Evolutionary conservation across 2,329 filamentous ascomycete species (phyloP), one percentile per base, ranked within the genome.

Genomic region (Penicillium vulpinum): DNA sequence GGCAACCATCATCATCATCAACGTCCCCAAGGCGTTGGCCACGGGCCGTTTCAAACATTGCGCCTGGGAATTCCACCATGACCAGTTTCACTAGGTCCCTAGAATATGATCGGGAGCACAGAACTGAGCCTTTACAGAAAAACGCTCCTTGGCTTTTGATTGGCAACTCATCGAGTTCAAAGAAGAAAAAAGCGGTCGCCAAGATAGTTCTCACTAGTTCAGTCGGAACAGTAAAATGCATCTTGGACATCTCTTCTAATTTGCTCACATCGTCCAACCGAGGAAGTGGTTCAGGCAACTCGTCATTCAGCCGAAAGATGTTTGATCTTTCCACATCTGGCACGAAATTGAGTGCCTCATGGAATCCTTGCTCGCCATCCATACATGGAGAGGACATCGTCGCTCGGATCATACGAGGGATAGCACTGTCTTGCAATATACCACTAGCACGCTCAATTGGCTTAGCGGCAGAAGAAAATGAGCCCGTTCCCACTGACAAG

Each of bases 401-500:
- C 11, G 65, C 60, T 41, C 62, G 59, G 16, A 62, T 51, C 18
- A 66, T 39, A 5, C 65, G 57, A 16, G 59, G 54, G 15, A 66
- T 10, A 24, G 58, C 51, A n/a, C 53, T 36, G 9, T 60, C 50
- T 5, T 22, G 43, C 15, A 60, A 10, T 10, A 51, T 33, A 33
- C 35, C n/a, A 3, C 8, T 21, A 35, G n/a, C 16, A 8, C 13
- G 8, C 4, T 21, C 11, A 29, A 29, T 9, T 29, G 28, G n/a
- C 46, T 41, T 39, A 26, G 40, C 28, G n/a, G 6, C 21, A 36
- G 57, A 44, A 46, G 40, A 39, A 31, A 29, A 29, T 29, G 28
- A 29, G 4, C 60, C 63, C 0, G 66, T 68, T 15, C 66, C 64
- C 5, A 68, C 51, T 26, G 56, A 63, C 8, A 68, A 24, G 5